phyloP scores from a whole-genome alignment of 352 stramenopile genomes.

The Pythium guiyangense region DNA sequence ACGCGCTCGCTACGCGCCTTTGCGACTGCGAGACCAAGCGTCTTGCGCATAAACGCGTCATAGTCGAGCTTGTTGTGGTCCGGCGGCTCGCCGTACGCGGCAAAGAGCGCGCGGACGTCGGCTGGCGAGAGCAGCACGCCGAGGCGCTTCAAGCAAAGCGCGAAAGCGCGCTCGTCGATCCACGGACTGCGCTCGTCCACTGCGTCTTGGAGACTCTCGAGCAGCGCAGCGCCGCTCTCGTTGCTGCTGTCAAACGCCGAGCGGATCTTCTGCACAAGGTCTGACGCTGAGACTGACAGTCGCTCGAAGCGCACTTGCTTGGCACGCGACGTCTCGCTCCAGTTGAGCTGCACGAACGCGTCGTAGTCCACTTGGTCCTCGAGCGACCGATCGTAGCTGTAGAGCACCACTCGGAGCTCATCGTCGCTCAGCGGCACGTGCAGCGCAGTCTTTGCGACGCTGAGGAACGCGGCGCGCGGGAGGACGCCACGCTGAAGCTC shows the following conservation, averaged over 20 bases:
- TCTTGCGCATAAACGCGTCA: constrained; percentile 16
- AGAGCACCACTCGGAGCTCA: constrained; percentile 48
- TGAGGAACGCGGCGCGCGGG: constrained; percentile 36
- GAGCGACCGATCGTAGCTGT: constrained; percentile 47
- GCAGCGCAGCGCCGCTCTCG: constrained; percentile 7
- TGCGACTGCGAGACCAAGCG: constrained; percentile 8
- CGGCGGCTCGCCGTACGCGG: constrained; percentile 13
- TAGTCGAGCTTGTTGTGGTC: constrained; percentile 23
- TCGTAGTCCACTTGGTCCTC: constrained; percentile 45
- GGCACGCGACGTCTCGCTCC: constrained; percentile 21
- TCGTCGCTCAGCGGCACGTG: constrained; percentile 35
- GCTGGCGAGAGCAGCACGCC: constrained; percentile 18
- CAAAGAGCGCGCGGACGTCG: constrained; percentile 24
- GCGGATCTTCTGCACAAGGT: constrained; percentile 15
- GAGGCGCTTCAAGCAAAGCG: constrained; percentile 24
- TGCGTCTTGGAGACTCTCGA: constrained; percentile 14
- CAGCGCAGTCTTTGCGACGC: constrained; percentile 26
- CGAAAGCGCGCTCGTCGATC: constrained; percentile 23
- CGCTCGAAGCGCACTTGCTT: constrained; percentile 21
- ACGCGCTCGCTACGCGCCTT: background rate
- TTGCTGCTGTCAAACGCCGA: constrained; percentile 12
- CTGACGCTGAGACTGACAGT: constrained; percentile 1
- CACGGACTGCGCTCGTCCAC: constrained; percentile 5
- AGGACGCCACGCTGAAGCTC: constrained; percentile 17
- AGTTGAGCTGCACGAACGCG: constrained; percentile 57